Evolutionary conservation across 2,329 filamentous ascomycete genomes (phyloP), one percentile per base, ranked within the genome.

Genomic region (Paraphaeosphaeria minitans): DNA sequence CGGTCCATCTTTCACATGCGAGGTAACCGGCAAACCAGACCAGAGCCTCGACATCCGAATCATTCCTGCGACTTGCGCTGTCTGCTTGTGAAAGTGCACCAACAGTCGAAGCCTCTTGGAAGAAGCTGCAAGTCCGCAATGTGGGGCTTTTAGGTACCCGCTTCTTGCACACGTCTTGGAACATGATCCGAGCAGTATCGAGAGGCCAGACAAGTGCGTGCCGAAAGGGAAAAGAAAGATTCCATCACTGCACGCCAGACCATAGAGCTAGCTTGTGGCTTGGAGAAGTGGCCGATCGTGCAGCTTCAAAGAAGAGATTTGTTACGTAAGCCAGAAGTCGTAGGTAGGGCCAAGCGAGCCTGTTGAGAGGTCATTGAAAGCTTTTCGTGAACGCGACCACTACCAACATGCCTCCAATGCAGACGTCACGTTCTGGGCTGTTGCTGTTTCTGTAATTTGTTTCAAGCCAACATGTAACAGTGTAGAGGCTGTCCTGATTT

Each of bases 1-100:
- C 45, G 33, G 13, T 8, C 19, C 42, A n/a, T 54, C 19, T 61
- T 61, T 61, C 58, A 61, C 58, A 61, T 61, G 58, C 42, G 33
- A 54, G 48, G 22, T 41, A 19, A 35, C 45, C 21, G 47, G 31
- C 41, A 56, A 43, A 56, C 42, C 49, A 53, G 33, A 24, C 29
- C 43, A 31, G 37, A 53, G 50, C 50, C 50, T 42, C 50, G 33
- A 56, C 39, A 57, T 50, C 43, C 31, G 10, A 51, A 8, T 33
- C 31, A n/a, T 16, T 13, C 19, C 27, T 19, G 12, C 21, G 24
- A 39, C 13, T 51, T 33, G 19, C 31, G 31, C 37, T 21, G 37
- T n/a, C 5, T 31, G 37, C 50, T 53, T 42, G 37, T 53, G 35
- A 42, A 43, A 10, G 39, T 42, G 49, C 22, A 14, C 37, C 16